Conservation (phyloP, 1,284 basidiomycete genomes). For the Cystobasidium slooffiae region DNA sequence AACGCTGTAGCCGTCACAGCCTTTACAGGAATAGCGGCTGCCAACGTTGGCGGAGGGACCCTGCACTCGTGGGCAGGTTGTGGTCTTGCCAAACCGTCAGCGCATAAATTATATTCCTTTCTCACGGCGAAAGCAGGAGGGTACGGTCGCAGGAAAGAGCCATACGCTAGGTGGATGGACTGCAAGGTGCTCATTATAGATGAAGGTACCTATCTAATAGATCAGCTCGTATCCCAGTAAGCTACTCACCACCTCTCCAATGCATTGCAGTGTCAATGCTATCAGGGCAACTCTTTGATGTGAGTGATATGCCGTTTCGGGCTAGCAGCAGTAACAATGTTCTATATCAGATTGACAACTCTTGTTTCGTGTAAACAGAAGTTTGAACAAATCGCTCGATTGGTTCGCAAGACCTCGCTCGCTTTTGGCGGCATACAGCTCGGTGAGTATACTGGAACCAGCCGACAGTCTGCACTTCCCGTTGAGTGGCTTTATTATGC, state of each 20-base stretch:
- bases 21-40: slow-evolving; percentile 56
- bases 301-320: not conserved
- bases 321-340: not conserved
- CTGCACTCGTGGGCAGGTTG: slow-evolving; percentile 31
- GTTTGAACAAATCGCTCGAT: slow-evolving; percentile 69
- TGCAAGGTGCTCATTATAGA: slow-evolving; percentile 88
- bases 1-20: slow-evolving; percentile 47
- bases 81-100: slow-evolving; percentile 18
- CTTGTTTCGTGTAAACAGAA: too few relatives aligned
- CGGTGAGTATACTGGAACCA: not conserved
- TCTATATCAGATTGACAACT: too few relatives aligned
- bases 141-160: slow-evolving; percentile 65
- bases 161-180: too few relatives aligned
- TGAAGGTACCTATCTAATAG: slow-evolving; percentile 68
- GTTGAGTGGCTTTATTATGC: slow-evolving; percentile 43
- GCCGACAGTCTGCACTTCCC: not conserved
- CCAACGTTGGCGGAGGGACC: slow-evolving; percentile 49
- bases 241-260: too few relatives aligned
- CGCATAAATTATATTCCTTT: slow-evolving; percentile 1
- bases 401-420: slow-evolving; percentile 60
- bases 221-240: not conserved
- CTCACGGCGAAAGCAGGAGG: not conserved
- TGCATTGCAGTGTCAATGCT: slow-evolving; percentile 87
- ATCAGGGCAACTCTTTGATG: slow-evolving; percentile 84
- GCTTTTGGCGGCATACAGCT: slow-evolving; percentile 79